phyloP scores from a whole-genome alignment of 2,329 filamentous ascomycete species.

The Pseudopyrenochaeta lycopersici region DNA sequence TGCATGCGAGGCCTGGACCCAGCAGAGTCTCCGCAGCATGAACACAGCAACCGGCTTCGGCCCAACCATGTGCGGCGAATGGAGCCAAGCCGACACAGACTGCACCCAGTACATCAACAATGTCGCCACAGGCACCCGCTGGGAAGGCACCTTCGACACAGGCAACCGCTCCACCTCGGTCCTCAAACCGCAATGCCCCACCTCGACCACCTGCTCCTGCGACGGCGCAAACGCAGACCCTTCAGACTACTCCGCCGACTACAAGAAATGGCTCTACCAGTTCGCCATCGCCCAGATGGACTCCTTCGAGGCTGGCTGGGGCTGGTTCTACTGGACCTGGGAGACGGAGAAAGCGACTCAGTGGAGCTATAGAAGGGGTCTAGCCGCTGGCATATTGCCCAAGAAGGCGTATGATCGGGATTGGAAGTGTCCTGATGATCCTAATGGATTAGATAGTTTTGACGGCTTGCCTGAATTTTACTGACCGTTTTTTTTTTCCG shows the following conservation, averaged over 20 bases:
- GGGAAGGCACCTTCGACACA: conserved; percentile 85
- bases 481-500: conserved; percentile 1
- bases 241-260: conserved; percentile 71
- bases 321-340: conserved; percentile 99
- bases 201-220: conserved; percentile 74
- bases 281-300: conserved; percentile 98
- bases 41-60: conserved; percentile 83
- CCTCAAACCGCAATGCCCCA: conserved; percentile 77
- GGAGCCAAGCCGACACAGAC: conserved; percentile 97
- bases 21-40: conserved; percentile 77
- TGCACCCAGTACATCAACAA: conserved; percentile 89
- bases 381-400: conserved; percentile 82
- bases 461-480: conserved; percentile 57
- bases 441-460: conserved; percentile 51
- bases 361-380: conserved; percentile 90
- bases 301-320: conserved; percentile 90
- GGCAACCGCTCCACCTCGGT: conserved; percentile 70
- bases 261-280: conserved; percentile 85
- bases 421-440: conserved; percentile 52
- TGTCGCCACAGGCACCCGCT: conserved; percentile 85
- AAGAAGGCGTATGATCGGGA: conserved; percentile 52
- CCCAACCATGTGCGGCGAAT: conserved; percentile 94
- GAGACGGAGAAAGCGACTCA: conserved; percentile 84
- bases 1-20: conserved; percentile 86
- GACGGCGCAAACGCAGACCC: conserved; percentile 77